These are phyloP conservation scores for Quercus robur DNA, from an alignment of 306 rosid genomes.

Conservation along the genomic window DNA sequence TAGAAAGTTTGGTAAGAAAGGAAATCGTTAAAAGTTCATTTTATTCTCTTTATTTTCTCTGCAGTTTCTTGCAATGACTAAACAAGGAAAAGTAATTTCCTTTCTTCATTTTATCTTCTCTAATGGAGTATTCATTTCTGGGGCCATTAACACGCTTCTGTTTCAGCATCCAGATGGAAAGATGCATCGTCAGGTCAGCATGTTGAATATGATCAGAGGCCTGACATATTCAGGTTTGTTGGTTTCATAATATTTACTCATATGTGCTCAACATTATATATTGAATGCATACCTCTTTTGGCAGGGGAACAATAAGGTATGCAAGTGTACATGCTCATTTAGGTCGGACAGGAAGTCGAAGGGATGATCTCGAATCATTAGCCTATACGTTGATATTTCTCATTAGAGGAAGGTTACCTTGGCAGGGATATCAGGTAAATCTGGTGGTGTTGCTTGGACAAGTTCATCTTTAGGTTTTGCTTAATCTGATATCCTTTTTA, in stretches of 20 bases:
- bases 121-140: background rate
- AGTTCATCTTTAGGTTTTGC: background rate
- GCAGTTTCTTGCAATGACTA: background rate
- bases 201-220: slow-evolving; percentile 93
- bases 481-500: slow-evolving; percentile 8
- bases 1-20: background rate
- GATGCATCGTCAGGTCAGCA: slow-evolving; percentile 78
- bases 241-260: background rate
- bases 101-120: background rate
- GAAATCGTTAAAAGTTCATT: background rate
- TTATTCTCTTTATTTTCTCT: background rate
- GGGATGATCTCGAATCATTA: slow-evolving; percentile 91
- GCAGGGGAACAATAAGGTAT: slow-evolving; percentile 93
- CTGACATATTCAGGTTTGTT: slow-evolving; percentile 85
- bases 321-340: slow-evolving; percentile 97
- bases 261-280: background rate
- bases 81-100: background rate
- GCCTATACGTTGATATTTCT: slow-evolving; percentile 93
- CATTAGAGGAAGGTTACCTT: slow-evolving; percentile 84
- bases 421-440: slow-evolving; percentile 96
- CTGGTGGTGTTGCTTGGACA: slow-evolving; percentile 9
- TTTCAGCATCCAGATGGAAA: slow-evolving; percentile 92
- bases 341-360: slow-evolving; percentile 93
- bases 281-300: slow-evolving; percentile 19
- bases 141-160: slow-evolving; percentile 7